These are phyloP conservation scores for Alternaria atra DNA, from an alignment of 2,329 filamentous ascomycete genomes.

Conservation along the genomic window DNA sequence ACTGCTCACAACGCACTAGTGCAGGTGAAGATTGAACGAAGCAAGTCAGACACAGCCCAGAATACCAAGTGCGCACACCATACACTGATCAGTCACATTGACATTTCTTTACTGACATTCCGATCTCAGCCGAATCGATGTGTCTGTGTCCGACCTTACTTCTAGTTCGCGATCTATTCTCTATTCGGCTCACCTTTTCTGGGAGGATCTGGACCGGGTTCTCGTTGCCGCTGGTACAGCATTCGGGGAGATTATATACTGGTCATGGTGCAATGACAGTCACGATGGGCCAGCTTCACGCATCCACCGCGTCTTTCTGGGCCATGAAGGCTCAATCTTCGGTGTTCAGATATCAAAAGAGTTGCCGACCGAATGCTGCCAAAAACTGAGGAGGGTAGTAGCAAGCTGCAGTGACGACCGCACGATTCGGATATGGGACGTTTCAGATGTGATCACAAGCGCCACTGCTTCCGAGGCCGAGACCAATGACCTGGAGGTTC, in stretches of 20 bases:
- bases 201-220: conserved; percentile 66
- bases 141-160: conserved; percentile 60
- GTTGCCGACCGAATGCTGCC: conserved; percentile 23
- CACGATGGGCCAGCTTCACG: conserved; percentile 35
- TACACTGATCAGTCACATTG: background rate
- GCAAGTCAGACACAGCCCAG: conserved; percentile 4
- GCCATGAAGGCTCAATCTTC: conserved; percentile 93
- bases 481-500: conserved; percentile 30
- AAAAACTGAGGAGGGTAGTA: conserved; percentile 69
- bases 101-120: conserved; percentile 4
- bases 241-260: conserved; percentile 92
- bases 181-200: conserved; percentile 81
- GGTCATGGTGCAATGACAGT: conserved; percentile 70
- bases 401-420: conserved; percentile 95
- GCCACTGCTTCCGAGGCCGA: conserved; percentile 26
- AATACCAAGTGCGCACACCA: conserved; percentile 8
- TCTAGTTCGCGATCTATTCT: conserved; percentile 82
- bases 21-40: conserved; percentile 52
- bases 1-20: conserved; percentile 89
- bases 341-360: conserved; percentile 77
- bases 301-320: conserved; percentile 66
- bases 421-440: conserved; percentile 87
- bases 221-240: conserved; percentile 89
- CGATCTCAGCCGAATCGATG: conserved; percentile 14
- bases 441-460: conserved; percentile 61